Base-by-base conservation (phyloP, 148 eudicot genomes). In the Silene conica region DNA sequence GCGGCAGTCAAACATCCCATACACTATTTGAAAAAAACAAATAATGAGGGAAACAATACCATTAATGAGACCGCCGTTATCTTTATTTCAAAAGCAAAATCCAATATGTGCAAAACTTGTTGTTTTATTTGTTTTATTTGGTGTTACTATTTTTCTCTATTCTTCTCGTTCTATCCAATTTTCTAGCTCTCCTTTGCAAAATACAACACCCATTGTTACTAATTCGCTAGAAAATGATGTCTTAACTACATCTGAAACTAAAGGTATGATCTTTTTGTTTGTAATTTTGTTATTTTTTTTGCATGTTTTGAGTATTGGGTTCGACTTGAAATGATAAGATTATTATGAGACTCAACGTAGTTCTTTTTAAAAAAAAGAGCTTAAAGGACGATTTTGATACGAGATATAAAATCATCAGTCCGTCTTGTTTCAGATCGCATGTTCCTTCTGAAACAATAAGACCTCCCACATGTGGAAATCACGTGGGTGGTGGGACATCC, bases 131-230 rank as follows among this genome's bases (percentile, higher is more conserved):
- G 79, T 89, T 71, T 54, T 88, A 2, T 19, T 89, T 68, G 95
- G 89, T 46, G 46, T 91, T 34, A 83, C 86, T 21, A 83, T 84
- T 77, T 85, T 81, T 45, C 67, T 93, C 14, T 81, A 82, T 34
- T 80, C 83, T 71, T 85, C 89, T 0, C 80, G 71, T 68, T 81
- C 85, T 60, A 7, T 85, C 8, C 84, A 83, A 54, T 75, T 19
- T 19, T 45, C 57, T 10, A 45, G 57, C 22, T 34, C 71, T 0
- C 28, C 71, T 46, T 18, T 68, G 14, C 71, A 46, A 13, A 9
- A 28, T 45, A 57, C 21, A 3, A 13, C 56, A 21, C n/a, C 71
- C 56, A 5, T 20, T 21, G 8, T 22, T 6, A 45, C n/a, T 21
- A 11, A 3, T 45, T 12, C 71, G 20, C 0, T 4, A 5, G 7